These are phyloP conservation scores for Naematelia encephala DNA, from an alignment of 768 basidiomycete species.

Conservation along the genomic window DNA sequence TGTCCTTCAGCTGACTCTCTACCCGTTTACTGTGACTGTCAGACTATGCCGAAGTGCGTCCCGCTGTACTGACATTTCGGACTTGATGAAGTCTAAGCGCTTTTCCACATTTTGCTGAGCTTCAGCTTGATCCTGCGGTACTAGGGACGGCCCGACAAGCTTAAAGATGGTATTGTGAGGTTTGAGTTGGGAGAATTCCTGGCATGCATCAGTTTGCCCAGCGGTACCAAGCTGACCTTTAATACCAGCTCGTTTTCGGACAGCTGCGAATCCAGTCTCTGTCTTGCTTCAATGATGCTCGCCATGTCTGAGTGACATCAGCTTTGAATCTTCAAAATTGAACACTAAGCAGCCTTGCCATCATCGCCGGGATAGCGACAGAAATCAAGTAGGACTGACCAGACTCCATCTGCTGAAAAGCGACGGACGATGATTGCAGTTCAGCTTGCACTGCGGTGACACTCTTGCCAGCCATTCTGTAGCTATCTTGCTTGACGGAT, in stretches of 20 bases:
- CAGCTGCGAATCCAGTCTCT: slow-evolving; percentile 82
- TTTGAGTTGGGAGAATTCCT: slow-evolving; percentile 80
- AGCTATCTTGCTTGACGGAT: too few relatives aligned
- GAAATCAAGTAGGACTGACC: slow-evolving; percentile 36
- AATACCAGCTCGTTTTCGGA: slow-evolving; percentile 89
- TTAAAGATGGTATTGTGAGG: slow-evolving; percentile 81
- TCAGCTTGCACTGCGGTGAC: slow-evolving; percentile 34
- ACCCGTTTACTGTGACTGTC: slow-evolving; percentile 63
- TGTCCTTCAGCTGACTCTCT: slow-evolving; percentile 75
- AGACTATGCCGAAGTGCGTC: neutral
- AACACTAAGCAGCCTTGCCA: neutral
- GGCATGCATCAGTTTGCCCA: slow-evolving; percentile 7
- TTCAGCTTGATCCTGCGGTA: slow-evolving; percentile 82
- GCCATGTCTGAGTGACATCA: slow-evolving; percentile 58
- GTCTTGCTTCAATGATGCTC: slow-evolving; percentile 70
- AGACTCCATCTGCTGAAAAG: slow-evolving; percentile 75
- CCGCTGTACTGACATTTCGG: slow-evolving; percentile 69
- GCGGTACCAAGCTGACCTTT: slow-evolving; percentile 58
- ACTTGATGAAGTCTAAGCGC: slow-evolving; percentile 78
- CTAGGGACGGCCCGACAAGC: slow-evolving; percentile 81
- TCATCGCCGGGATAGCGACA: neutral
- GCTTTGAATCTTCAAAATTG: neutral
- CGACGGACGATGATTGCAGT: slow-evolving; percentile 65
- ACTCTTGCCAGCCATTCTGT: slow-evolving; percentile 27
- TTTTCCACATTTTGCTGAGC: slow-evolving; percentile 85